A percentile compares a stretch with the other conserved stretches of the same genome.
Evolutionary conservation across 1,284 basidiomycete species (phyloP).

Genomic region (Wolfiporia cocos): DNA sequence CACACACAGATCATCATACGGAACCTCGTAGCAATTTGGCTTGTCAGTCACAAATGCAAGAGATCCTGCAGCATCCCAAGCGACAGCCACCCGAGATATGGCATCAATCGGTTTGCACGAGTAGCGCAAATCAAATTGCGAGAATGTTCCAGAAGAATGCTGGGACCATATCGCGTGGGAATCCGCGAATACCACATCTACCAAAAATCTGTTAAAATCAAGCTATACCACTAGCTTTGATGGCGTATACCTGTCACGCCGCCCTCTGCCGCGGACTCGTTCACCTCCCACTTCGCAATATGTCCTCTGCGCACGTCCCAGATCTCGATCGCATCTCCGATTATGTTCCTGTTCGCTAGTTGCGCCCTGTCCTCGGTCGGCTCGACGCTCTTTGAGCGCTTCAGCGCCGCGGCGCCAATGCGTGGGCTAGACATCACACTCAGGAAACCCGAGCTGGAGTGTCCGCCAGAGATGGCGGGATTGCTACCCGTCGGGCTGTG

Average conservation of each 20-base stretch:
- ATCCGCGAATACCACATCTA: constrained; percentile 68
- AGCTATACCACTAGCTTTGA: neutral
- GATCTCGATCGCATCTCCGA: constrained; percentile 67
- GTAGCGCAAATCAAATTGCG: constrained; percentile 71
- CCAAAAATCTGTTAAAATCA: neutral
- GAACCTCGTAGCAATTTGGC: constrained; percentile 58
- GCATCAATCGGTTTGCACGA: constrained; percentile 61
- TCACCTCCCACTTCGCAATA: constrained; percentile 78
- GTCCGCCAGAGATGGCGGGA: constrained; percentile 6
- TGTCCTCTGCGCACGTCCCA: constrained; percentile 85
- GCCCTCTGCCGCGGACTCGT: constrained; percentile 56
- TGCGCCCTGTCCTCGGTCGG: constrained; percentile 11
- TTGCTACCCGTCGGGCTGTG: constrained; percentile 1
- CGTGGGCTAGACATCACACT: constrained; percentile 16
- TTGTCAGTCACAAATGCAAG: constrained; percentile 66
- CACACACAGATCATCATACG: constrained; percentile 81
- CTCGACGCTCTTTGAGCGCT: constrained; percentile 7
- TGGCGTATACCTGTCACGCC: constrained; percentile 57
- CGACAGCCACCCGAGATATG: constrained; percentile 58
- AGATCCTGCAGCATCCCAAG: constrained; percentile 69
- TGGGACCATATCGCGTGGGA: constrained; percentile 72
- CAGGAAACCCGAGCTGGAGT: constrained; percentile 5
- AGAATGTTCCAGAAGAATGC: constrained; percentile 74
- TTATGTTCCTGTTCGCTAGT: constrained; percentile 24
- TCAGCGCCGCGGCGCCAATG: constrained; percentile 7